Percentiles rank a stretch among this genome's conserved stretches.
phyloP scores from a whole-genome alignment of 345 rosid genomes.

The Eutrema japonicum region DNA sequence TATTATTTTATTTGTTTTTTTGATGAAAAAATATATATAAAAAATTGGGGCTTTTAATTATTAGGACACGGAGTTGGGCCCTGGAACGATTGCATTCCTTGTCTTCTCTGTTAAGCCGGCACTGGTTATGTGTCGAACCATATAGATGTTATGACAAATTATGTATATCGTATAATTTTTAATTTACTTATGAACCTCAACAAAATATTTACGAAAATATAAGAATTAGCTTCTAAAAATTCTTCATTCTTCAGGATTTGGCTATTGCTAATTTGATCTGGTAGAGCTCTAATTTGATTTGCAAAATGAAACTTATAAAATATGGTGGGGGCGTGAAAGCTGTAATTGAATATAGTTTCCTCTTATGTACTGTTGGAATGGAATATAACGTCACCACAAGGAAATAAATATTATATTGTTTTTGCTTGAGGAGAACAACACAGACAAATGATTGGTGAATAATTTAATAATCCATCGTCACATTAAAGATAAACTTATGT shows the following conservation, averaged over 20 bases:
- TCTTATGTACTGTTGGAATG: constrained; percentile 16
- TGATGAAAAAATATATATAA: too few relatives aligned
- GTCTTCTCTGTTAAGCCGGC: too few relatives aligned
- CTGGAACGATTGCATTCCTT: too few relatives aligned
- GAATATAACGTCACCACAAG: constrained; percentile 31
- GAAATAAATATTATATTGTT: constrained; percentile 24
- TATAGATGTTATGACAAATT: too few relatives aligned
- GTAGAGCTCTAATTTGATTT: background rate
- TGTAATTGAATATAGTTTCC: background rate
- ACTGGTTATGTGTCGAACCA: too few relatives aligned
- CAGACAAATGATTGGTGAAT: background rate
- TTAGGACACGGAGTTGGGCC: too few relatives aligned
- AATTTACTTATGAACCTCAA: background rate
- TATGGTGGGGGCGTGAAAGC: constrained; percentile 13
- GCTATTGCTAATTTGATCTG: constrained; percentile 6
- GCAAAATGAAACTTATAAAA: background rate
- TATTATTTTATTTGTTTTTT: too few relatives aligned
- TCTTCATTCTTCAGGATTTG: background rate
- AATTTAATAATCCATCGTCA: background rate
- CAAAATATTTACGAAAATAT: background rate
- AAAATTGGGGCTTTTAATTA: too few relatives aligned
- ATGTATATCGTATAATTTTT: background rate
- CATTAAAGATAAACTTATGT: background rate
- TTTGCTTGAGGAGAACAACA: constrained; percentile 15
- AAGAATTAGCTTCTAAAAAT: background rate